These are phyloP conservation scores for Magnolia kwangsiensis DNA, from an alignment of 164 flowering plant genomes.

Conservation along the genomic window DNA sequence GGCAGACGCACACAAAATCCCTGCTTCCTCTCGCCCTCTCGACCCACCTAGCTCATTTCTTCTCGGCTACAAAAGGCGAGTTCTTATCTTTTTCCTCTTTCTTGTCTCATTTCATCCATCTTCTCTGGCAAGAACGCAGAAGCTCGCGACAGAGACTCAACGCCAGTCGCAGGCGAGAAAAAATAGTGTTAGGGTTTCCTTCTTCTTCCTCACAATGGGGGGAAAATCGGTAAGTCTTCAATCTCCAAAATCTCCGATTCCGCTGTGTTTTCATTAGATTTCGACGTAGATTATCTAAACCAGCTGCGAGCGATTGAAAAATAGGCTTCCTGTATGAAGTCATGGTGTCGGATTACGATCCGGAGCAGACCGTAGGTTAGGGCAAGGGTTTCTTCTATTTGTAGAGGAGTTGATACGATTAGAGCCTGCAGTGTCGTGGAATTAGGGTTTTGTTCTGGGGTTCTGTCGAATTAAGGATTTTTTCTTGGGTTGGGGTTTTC, in stretches of 20 bases:
- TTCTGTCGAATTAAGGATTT: background rate
- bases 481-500: background rate
- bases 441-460: background rate
- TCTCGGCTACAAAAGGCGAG: no score
- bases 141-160: background rate
- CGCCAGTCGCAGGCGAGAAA: background rate
- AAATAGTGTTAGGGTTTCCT: no score
- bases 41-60: no score
- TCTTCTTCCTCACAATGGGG: constrained; percentile 7
- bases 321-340: no score
- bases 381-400: background rate
- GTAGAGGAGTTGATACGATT: background rate
- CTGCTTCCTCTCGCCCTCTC: no score
- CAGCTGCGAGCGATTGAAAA: no score
- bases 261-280: background rate
- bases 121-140: background rate
- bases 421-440: background rate
- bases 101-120: background rate
- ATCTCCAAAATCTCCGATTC: constrained; percentile 23
- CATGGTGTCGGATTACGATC: constrained; percentile 11
- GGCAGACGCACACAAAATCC: no score
- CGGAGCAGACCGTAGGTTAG: constrained; percentile 18
- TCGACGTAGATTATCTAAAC: background rate
- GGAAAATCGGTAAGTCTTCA: constrained; percentile 26
- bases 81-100: background rate